Evolutionary conservation across 2,329 filamentous ascomycete genomes (phyloP).

Genomic region (Aspergillus amoenus): DNA sequence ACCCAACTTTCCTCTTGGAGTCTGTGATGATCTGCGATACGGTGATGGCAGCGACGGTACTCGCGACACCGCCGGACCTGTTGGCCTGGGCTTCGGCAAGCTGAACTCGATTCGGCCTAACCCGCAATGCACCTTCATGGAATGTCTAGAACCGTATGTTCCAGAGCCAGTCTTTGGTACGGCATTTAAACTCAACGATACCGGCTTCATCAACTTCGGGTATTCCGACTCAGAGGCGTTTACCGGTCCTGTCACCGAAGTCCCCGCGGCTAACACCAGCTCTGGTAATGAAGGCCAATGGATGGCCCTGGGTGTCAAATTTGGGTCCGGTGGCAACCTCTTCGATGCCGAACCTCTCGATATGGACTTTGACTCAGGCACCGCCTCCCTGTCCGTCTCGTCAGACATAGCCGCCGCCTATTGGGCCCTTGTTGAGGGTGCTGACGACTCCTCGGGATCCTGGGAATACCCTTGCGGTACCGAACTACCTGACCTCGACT

Average conservation of each 20-base stretch:
- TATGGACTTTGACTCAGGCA: conserved; percentile 12
- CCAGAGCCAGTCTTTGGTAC: conserved; percentile 9
- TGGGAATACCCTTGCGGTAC: conserved; percentile 14
- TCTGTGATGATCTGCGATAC: conserved; percentile 8
- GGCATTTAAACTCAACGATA: conserved; percentile 8
- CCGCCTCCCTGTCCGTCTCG: conserved; percentile 7
- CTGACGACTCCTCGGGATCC: conserved; percentile 6
- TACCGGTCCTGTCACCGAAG: conserved; percentile 4
- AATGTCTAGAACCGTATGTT: conserved; percentile 12
- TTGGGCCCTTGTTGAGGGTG: conserved; percentile 9
- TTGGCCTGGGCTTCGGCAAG: conserved; percentile 8
- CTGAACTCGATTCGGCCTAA: conserved; percentile 11
- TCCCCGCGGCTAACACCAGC: conserved; percentile 7
- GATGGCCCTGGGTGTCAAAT: conserved; percentile 8
- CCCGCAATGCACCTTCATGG: conserved; percentile 13
- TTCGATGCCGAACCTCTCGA: conserved; percentile 6
- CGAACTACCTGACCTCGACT: conserved; percentile 8
- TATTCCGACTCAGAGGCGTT: conserved; percentile 8
- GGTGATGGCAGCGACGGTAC: conserved; percentile 5
- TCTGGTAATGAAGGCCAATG: conserved; percentile 13
- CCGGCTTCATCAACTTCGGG: conserved; percentile 11
- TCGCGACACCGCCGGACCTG: conserved; percentile 10
- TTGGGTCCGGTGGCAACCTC: conserved; percentile 4
- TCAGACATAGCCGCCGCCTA: conserved; percentile 12
- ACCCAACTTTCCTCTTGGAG: conserved; percentile 9